These are phyloP conservation scores for Westerdykella aurantiaca DNA, from an alignment of 2,329 filamentous ascomycete species.

Conservation along the genomic window DNA sequence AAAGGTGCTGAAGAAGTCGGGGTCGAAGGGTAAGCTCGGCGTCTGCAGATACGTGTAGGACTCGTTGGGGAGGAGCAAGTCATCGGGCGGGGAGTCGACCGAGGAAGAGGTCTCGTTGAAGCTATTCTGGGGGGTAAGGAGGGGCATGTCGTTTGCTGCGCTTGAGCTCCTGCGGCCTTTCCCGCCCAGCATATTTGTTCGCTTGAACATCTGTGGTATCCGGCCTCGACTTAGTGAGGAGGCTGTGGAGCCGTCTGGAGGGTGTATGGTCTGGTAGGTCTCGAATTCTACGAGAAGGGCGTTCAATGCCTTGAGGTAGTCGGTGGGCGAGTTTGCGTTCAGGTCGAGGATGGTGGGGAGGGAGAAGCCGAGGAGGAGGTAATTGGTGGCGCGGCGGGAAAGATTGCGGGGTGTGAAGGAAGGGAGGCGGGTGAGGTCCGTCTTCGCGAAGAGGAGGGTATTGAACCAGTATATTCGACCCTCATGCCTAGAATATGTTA, in stretches of 20 bases:
- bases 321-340: constrained; percentile 68
- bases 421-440: constrained; percentile 73
- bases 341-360: constrained; percentile 86
- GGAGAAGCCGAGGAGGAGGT: constrained; percentile 85
- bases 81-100: constrained; percentile 30
- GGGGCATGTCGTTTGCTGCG: constrained; percentile 46
- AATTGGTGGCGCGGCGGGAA: constrained; percentile 85
- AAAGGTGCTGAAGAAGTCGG: constrained; percentile 95
- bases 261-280: constrained; percentile 81
- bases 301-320: constrained; percentile 83
- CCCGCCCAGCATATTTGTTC: constrained; percentile 33
- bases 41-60: constrained; percentile 86
- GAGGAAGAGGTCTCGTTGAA: constrained; percentile 25
- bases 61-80: constrained; percentile 54
- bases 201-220: constrained; percentile 54
- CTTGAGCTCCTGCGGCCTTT: constrained; percentile 52
- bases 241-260: constrained; percentile 64
- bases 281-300: constrained; percentile 87
- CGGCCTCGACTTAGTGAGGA: constrained; percentile 69
- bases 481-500: constrained; percentile 61
- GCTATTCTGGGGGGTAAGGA: constrained; percentile 9
- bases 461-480: constrained; percentile 98
- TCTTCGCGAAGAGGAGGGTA: constrained; percentile 82
- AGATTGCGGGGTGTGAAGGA: constrained; percentile 82
- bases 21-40: constrained; percentile 89